Percentiles rank a stretch among this genome's conserved stretches.
phyloP scores from a whole-genome alignment of 2,329 filamentous ascomycete species.

The Aspergillus sp. region DNA sequence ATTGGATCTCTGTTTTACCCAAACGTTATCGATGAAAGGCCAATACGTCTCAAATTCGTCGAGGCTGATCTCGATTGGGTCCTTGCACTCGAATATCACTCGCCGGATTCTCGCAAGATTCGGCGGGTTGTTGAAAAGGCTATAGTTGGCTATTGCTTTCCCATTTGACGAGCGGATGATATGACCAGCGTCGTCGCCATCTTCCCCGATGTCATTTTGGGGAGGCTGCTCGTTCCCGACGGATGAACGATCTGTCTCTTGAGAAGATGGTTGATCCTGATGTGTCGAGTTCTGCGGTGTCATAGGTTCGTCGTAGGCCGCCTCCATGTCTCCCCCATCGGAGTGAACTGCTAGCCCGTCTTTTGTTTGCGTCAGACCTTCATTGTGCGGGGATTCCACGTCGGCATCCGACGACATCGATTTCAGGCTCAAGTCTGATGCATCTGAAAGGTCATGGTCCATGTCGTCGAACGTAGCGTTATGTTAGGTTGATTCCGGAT shows the following conservation, averaged over 20 bases:
- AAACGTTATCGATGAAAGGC: conserved; percentile 46
- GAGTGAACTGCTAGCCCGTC: conserved; percentile 4
- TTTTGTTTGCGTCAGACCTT: conserved; percentile 3
- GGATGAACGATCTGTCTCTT: neutral
- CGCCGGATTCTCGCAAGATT: conserved; percentile 38
- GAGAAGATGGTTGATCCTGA: conserved; percentile 4
- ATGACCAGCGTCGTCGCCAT: neutral
- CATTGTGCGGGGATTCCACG: conserved; percentile 9
- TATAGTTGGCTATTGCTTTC: conserved; percentile 12
- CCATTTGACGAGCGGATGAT: neutral
- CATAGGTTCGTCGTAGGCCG: conserved; percentile 1
- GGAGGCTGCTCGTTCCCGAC: neutral
- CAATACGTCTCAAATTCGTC: conserved; percentile 43
- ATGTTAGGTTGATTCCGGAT: neutral
- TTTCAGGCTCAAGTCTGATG: conserved; percentile 16
- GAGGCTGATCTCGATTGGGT: conserved; percentile 40
- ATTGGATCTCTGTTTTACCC: conserved; percentile 41
- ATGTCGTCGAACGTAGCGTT: conserved; percentile 18
- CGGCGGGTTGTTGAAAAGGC: conserved; percentile 37
- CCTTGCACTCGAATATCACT: conserved; percentile 40
- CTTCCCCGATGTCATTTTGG: neutral
- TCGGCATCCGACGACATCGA: conserved; percentile 10
- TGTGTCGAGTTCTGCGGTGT: neutral
- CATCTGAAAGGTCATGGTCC: conserved; percentile 21
- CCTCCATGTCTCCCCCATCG: conserved; percentile 7